Percentiles rank a stretch among this genome's conserved stretches.
Conservation (phyloP, 352 stramenopile species). For the Phytophthora fragariaefolia region DNA sequence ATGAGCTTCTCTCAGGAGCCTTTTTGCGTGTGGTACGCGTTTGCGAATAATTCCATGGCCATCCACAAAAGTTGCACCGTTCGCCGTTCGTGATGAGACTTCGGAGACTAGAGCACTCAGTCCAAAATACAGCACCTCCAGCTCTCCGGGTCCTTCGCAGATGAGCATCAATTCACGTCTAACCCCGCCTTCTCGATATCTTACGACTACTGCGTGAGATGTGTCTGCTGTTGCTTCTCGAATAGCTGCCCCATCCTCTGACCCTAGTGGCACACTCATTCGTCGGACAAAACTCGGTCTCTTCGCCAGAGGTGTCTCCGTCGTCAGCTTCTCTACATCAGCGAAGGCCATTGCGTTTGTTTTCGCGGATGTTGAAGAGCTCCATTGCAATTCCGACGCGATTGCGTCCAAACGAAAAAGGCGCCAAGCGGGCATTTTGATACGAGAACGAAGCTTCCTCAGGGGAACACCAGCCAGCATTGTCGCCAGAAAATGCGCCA, state of each 20-base stretch:
- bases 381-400: conserved; percentile 68
- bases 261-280: conserved; percentile 16
- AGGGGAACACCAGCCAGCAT: conserved; percentile 71
- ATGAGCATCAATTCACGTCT: conserved; percentile 61
- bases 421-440: conserved; percentile 59
- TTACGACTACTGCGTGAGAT: conserved; percentile 45
- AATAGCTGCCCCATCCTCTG: conserved; percentile 2
- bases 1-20: conserved; percentile 56
- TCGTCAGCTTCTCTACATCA: conserved; percentile 43
- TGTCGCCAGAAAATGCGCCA: conserved; percentile 70
- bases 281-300: conserved; percentile 10
- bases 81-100: conserved; percentile 40
- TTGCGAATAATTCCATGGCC: conserved; percentile 68
- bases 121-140: conserved; percentile 61
- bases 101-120: conserved; percentile 58
- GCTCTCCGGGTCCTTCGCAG: conserved; percentile 67
- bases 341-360: conserved; percentile 56
- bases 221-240: conserved; percentile 11
- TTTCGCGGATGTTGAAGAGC: conserved; percentile 35
- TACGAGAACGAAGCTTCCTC: conserved; percentile 57
- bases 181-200: conserved; percentile 36
- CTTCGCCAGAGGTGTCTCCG: conserved; percentile 54
- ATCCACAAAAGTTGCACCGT: conserved; percentile 67
- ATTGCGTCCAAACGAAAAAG: conserved; percentile 69
- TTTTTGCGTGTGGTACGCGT: conserved; percentile 69